A percentile compares a stretch with the other conserved stretches of the same genome.
Evolutionary conservation across 2,329 filamentous ascomycete genomes (phyloP).

Genomic region (Allantophomopsis lycopodina): DNA sequence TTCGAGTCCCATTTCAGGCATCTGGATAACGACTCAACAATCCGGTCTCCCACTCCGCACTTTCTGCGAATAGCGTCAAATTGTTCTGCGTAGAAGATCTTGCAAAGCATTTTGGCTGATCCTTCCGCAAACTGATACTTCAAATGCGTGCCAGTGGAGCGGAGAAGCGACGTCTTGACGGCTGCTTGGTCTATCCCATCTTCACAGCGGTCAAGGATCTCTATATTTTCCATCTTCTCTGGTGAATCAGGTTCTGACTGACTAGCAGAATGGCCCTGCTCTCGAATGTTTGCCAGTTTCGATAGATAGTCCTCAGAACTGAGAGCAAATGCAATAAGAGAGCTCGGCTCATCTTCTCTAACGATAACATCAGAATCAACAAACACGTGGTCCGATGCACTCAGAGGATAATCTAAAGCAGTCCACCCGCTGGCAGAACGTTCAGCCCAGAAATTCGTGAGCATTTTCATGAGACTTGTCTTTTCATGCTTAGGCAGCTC

Average conservation of each 20-base stretch:
- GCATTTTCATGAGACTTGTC: constrained; percentile 83
- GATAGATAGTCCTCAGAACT: constrained; percentile 76
- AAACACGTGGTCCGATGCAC: constrained; percentile 83
- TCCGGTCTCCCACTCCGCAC: constrained; percentile 84
- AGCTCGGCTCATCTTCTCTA: constrained; percentile 92
- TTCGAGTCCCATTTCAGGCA: constrained; percentile 98
- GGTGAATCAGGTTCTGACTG: constrained; percentile 6
- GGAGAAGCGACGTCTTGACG: constrained; percentile 73
- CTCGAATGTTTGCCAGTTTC: constrained; percentile 59
- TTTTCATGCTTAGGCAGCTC: constrained; percentile 89
- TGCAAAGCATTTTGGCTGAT: constrained; percentile 90
- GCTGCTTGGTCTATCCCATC: constrained; percentile 43
- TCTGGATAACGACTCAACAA: constrained; percentile 86
- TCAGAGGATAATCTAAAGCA: constrained; percentile 82
- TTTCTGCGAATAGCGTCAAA: constrained; percentile 91
- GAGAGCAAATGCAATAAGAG: constrained; percentile 84
- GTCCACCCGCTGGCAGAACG: constrained; percentile 92
- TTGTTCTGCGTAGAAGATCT: constrained; percentile 96
- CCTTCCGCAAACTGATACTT: constrained; percentile 94
- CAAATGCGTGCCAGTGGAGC: constrained; percentile 79
- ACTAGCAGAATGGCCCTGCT: constrained; percentile 27
- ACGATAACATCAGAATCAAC: constrained; percentile 95
- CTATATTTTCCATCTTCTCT: constrained; percentile 16
- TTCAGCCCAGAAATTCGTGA: constrained; percentile 98
- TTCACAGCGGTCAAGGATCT: not conserved